Base-by-base conservation (phyloP, 2,329 filamentous ascomycete species). In the Aspergillus uvarum region DNA sequence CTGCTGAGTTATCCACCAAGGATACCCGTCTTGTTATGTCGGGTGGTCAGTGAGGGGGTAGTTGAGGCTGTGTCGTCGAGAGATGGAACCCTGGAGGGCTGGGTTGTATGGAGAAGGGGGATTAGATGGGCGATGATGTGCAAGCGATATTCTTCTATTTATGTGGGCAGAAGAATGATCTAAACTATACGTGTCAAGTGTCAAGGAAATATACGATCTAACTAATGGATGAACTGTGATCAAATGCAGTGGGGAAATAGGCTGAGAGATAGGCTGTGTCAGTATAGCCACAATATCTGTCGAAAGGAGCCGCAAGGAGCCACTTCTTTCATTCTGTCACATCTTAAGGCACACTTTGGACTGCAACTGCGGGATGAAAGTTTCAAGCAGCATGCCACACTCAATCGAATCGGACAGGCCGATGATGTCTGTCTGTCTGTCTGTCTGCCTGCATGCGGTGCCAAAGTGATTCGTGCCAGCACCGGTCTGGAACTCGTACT, bases 21-120 rank as follows among this genome's bases (percentile, higher is more conserved):
- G 53, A 55, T 55, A 55, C 53, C 53, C 53, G 42, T 16, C 16
- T 5, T 32, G 53, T 42, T 48, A 14, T 44, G 38, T 29, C 32
- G 53, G 53, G 53, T 44, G 38, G 47, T 47, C 38, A 42, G 26
- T 42, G 12, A 42, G 38, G 10, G 24, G 38, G 14, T 42, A 38
- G 24, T 21, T n/a, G 11, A 31, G 19, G 52, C 26, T 55, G 42
- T 11, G n/a, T 21, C 31, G 47, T 31, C 42, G 26, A 10, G 26
- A 8, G 26, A 29, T 29, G 26, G 26, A 29, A 8, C 8, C 26
- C 7, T 29, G 26, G 26, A 29, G 7, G 26, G 7, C 2, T 8
- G 26, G 26, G 26, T 29, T 29, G 26, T 8, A 29, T 29, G 26
- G 26, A 0, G 42, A 8, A 14, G 24, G 22, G 11, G 24, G 14